These are phyloP conservation scores for Scheffersomyces stambukii DNA, from an alignment of 1,139 yeast species.

Conservation along the genomic window DNA sequence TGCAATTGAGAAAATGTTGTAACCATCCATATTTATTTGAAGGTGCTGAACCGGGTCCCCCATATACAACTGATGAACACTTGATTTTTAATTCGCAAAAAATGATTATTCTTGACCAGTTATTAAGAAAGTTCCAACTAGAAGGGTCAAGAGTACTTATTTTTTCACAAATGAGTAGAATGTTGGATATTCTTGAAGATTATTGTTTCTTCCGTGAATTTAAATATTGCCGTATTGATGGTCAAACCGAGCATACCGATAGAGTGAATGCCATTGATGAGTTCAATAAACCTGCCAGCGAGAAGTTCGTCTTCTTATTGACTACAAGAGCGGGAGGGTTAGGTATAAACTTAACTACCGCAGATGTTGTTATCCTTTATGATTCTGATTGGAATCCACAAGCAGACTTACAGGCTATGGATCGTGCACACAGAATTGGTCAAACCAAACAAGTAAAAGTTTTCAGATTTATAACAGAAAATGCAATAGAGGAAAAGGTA, in stretches of 20 bases:
- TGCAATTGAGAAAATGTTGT: constrained; percentile 82
- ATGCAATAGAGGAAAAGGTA: constrained; percentile 78
- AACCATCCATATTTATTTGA: constrained; percentile 81
- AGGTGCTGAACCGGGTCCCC: constrained; percentile 89
- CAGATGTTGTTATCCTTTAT: constrained; percentile 68
- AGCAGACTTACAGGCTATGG: constrained; percentile 87
- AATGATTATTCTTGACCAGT: constrained; percentile 65
- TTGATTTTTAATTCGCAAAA: constrained; percentile 69
- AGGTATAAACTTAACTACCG: constrained; percentile 74
- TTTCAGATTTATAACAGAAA: constrained; percentile 70
- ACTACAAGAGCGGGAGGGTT: constrained; percentile 88
- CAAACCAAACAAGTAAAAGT: constrained; percentile 80
- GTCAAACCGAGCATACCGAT: constrained; percentile 75
- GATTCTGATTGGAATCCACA: constrained; percentile 90
- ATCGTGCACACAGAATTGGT: constrained; percentile 83
- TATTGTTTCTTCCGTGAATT: constrained; percentile 66
- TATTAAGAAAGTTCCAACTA: constrained; percentile 55
- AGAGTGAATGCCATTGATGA: constrained; percentile 74
- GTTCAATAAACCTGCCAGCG: constrained; percentile 65
- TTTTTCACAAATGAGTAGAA: constrained; percentile 78
- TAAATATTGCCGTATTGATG: constrained; percentile 75
- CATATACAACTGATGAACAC: constrained; percentile 80
- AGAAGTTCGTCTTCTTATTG: constrained; percentile 64
- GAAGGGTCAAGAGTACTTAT: constrained; percentile 76
- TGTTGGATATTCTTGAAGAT: constrained; percentile 76